Base-by-base conservation (phyloP, 208 protist species). In the Acanthamoeba castellanii region DNA sequence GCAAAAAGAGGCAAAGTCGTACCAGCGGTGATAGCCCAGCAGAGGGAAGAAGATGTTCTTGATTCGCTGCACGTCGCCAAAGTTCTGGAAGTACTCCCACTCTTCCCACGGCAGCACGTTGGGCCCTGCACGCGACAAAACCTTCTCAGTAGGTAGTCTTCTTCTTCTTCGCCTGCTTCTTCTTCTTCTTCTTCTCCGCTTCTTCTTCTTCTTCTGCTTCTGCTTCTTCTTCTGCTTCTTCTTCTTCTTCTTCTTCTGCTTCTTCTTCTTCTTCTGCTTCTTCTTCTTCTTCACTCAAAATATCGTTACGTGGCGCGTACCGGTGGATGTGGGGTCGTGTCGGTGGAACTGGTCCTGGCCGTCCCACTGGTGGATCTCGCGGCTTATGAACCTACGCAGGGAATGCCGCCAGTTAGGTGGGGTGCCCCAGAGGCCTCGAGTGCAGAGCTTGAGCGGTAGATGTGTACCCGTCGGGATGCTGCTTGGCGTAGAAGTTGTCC, bases 401-500 rank as follows among this genome's bases (percentile, higher is more conserved):
- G 37, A 37, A 37, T 37, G 37, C 37, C 37, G 37, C 37, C 37
- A 37, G 37, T 37, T 37, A 37, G 37, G 37, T 37, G 37, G 37
- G 37, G 37, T 37, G 37, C 37, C 37, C 37, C 37, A 0, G 3
- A 3, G 37, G 37, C 1, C 0, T 37, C 37, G n/a, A n/a, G n/a
- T n/a, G n/a, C n/a, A n/a, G n/a, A n/a, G 0, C 37, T 37, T 0
- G 37, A 37, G 37, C 37, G 37, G 37, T 37, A 37, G 37, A 55
- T 55, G 50, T 55, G 50, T 18, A 55, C 13, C 84, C 84, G 84
- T 90, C 84, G n/a, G 84, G 84, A 27, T 90, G 84, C 50, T 90
- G 84, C 84, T 90, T 90, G 50, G 84, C 42, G 59, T 90, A 90
- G 84, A 90, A 90, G 84, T 90, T 90, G 84, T 90, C 84, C 84